A percentile compares a stretch with the other conserved stretches of the same genome.
These are phyloP conservation scores for Dactylis glomerata DNA, from an alignment of 176 grass and related monocot species.

Conservation along the genomic window DNA sequence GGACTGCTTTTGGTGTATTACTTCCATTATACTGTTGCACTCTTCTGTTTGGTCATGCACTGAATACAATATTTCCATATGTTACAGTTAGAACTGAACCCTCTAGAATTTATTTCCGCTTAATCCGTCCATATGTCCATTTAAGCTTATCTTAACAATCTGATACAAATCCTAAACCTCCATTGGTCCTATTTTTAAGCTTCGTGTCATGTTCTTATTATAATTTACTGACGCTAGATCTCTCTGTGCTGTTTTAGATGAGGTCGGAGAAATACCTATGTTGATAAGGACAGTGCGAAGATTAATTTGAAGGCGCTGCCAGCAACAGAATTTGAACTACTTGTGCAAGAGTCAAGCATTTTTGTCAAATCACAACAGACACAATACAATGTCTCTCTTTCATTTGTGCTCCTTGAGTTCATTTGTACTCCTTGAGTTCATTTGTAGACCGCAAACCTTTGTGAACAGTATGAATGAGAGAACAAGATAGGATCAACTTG, in stretches of 20 bases:
- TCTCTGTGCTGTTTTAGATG: background rate
- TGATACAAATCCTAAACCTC: background rate
- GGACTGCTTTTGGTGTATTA: background rate
- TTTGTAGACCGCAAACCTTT: background rate
- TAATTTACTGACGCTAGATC: background rate
- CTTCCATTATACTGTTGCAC: background rate
- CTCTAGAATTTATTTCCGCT: background rate
- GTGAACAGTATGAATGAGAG: background rate
- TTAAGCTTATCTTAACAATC: background rate
- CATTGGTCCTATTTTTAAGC: background rate
- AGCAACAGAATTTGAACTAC: background rate
- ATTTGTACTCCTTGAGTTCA: background rate
- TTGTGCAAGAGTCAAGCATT: background rate
- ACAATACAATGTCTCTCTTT: background rate
- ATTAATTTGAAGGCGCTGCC: background rate
- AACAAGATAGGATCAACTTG: too few relatives aligned
- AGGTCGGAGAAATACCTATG: background rate
- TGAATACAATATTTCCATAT: background rate
- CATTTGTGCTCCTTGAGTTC: background rate
- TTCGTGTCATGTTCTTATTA: background rate
- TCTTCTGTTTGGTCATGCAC: background rate
- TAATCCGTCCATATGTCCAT: background rate
- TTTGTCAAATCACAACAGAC: background rate
- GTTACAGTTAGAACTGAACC: background rate
- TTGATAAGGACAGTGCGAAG: background rate